phyloP scores from a whole-genome alignment of 1,284 basidiomycete species.

The Gymnopus androsaceus region DNA sequence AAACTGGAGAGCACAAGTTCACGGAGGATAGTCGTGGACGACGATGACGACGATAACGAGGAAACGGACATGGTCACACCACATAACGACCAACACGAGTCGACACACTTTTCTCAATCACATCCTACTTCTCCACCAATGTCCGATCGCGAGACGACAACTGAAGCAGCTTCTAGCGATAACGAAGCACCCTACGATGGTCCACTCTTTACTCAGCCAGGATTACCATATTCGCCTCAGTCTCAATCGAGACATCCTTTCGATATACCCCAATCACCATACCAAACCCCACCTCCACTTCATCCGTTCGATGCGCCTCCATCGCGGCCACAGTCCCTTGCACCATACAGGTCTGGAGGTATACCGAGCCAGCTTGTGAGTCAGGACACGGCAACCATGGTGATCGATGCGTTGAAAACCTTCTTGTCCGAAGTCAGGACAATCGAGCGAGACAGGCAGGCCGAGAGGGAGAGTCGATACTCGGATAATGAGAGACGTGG shows the following conservation, averaged over 20 bases:
- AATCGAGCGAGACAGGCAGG: not conserved
- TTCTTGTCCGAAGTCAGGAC: slow-evolving; percentile 10
- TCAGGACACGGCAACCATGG: slow-evolving; percentile 1
- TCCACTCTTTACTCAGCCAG: not conserved
- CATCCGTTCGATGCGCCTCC: slow-evolving; percentile 7
- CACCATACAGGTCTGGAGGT: not conserved
- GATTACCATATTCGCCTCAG: not conserved
- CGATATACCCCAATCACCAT: not conserved
- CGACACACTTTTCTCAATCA: not conserved
- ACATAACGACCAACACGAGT: not conserved
- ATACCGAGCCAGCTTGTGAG: slow-evolving; percentile 3
- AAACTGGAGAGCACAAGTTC: no score
- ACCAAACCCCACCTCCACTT: not conserved
- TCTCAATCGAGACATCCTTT: not conserved
- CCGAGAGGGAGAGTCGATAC: not conserved
- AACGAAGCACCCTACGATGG: not conserved
- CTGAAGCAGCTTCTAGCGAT: not conserved
- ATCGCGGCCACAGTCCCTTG: not conserved
- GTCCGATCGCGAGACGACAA: not conserved
- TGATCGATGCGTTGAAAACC: slow-evolving; percentile 6
- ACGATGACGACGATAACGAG: not conserved
- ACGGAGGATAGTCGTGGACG: no score
- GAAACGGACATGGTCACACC: not conserved
- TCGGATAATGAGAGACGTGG: not conserved
- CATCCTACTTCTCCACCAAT: not conserved